Evolutionary conservation across 768 basidiomycete genomes (phyloP).

Genomic region (Saitozyma podzolica): DNA sequence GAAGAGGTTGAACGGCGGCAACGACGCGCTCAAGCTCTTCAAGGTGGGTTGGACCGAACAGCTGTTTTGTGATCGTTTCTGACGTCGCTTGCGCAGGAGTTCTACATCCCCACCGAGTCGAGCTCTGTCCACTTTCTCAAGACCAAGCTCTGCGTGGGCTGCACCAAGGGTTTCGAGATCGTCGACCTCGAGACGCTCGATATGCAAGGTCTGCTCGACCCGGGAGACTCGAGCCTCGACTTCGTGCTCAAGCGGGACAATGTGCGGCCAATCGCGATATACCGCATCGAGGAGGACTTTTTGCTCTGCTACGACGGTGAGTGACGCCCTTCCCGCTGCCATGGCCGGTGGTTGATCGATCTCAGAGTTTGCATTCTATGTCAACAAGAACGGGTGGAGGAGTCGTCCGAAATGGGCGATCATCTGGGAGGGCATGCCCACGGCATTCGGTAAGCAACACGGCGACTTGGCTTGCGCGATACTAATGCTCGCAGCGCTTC

Average conservation of each 20-base stretch:
- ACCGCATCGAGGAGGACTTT: conserved; percentile 94
- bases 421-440: conserved; percentile 92
- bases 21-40: conserved; percentile 89
- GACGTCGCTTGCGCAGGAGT: conserved; percentile 64
- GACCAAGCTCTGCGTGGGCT: conserved; percentile 94
- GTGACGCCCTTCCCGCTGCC: conserved; percentile 33
- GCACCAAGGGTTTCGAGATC: conserved; percentile 96
- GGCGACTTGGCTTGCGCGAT: neutral
- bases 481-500: conserved; percentile 64
- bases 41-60: conserved; percentile 61
- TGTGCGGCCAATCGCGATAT: conserved; percentile 91
- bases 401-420: conserved; percentile 91
- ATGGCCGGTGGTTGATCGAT: conserved; percentile 8
- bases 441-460: conserved; percentile 77
- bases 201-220: conserved; percentile 93
- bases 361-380: conserved; percentile 96
- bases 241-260: conserved; percentile 89
- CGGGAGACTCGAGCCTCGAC: conserved; percentile 82
- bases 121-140: conserved; percentile 96
- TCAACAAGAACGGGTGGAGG: conserved; percentile 92
- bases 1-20: conserved; percentile 88
- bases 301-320: conserved; percentile 94
- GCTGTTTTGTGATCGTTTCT: neutral
- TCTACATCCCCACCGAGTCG: conserved; percentile 97
- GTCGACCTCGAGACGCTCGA: conserved; percentile 96